Base-by-base conservation (phyloP, 495 filamentous ascomycete genomes). In the Aspergillus indologenus region DNA sequence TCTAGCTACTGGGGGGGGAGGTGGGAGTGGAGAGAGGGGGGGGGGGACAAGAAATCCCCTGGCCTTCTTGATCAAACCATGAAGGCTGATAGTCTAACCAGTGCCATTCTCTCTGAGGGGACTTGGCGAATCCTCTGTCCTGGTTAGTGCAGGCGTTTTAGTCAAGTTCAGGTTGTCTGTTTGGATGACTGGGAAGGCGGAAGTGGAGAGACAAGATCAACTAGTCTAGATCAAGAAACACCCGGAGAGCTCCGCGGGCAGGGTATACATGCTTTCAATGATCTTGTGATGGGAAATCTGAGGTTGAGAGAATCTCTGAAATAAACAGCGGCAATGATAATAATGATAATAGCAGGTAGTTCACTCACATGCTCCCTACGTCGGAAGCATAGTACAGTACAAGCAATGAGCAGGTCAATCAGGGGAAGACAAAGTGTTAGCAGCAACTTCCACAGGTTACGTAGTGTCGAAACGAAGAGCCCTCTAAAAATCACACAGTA, bases 151-250 rank as follows among this genome's bases (percentile, higher is more conserved):
- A 17, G 23, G 21, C n/a, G n/a, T 3, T 22, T 19, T 51, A 51
- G 48, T 51, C 23, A 11, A n/a, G 23, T 4, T 51, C 23, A 11
- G 15, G 23, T 4, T 24, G 17, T 51, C 48, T 51, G 23, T 51
- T 51, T 51, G 48, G 34, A 24, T 29, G 48, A 31, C 17, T 29
- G 48, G 48, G 14, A 17, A 29, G n/a, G 48, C 48, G 17, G 22
- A 50, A 51, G 48, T 51, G 48, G 48, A 31, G 48, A 51, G 48
- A 51, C 29, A n/a, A 51, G 48, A 51, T 51, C 24, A 26, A 51
- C 48, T 51, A 29, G 29, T 34, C 48, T 24, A 51, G 48, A 51
- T 51, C 48, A 15, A 51, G 29, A n/a, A 51, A 18, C 19, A 20
- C 19, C 19, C 18, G 45, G 45, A 21, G 9, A 47, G 45, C 22